Evolutionary conservation across 1,284 basidiomycete genomes (phyloP).

Genomic region (Ustilago loliicola): DNA sequence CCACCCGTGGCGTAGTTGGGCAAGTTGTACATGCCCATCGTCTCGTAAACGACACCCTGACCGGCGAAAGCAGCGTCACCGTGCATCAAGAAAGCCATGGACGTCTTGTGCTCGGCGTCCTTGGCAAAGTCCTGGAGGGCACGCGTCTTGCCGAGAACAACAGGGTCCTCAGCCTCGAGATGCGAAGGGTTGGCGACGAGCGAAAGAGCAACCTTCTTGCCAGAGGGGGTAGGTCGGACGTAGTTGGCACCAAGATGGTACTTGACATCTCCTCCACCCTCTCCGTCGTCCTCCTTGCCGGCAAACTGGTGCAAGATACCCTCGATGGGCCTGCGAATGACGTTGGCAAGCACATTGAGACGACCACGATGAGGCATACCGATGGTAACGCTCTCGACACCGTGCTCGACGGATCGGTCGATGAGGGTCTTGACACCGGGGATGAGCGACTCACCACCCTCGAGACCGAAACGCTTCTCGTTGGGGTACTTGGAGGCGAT

Average conservation of each 20-base stretch:
- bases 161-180: slow-evolving; percentile 95
- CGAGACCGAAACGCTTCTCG: slow-evolving; percentile 99
- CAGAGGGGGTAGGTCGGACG: slow-evolving; percentile 95
- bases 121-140: slow-evolving; percentile 95
- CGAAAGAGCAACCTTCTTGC: slow-evolving; percentile 96
- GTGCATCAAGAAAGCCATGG: slow-evolving; percentile 93
- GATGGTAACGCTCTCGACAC: slow-evolving; percentile 94
- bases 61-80: slow-evolving; percentile 99
- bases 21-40: slow-evolving; percentile 97
- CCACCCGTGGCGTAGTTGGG: slow-evolving; percentile 97
- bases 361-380: slow-evolving; percentile 99
- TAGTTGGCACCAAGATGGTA: slow-evolving; percentile 99
- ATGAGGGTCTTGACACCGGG: slow-evolving; percentile 99
- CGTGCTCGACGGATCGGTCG: slow-evolving; percentile 95
- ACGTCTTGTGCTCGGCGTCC: slow-evolving; percentile 76
- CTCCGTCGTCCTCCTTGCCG: slow-evolving; percentile 71
- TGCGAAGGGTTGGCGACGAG: slow-evolving; percentile 99
- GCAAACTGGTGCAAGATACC: slow-evolving; percentile 98
- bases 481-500: slow-evolving; percentile 98
- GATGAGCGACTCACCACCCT: slow-evolving; percentile 96
- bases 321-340: slow-evolving; percentile 97
- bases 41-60: slow-evolving; percentile 98
- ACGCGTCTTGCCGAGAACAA: slow-evolving; percentile 97
- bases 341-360: slow-evolving; percentile 96
- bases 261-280: slow-evolving; percentile 94